Base-by-base conservation (phyloP, 1,284 basidiomycete species). In the Gymnopus androsaceus region DNA sequence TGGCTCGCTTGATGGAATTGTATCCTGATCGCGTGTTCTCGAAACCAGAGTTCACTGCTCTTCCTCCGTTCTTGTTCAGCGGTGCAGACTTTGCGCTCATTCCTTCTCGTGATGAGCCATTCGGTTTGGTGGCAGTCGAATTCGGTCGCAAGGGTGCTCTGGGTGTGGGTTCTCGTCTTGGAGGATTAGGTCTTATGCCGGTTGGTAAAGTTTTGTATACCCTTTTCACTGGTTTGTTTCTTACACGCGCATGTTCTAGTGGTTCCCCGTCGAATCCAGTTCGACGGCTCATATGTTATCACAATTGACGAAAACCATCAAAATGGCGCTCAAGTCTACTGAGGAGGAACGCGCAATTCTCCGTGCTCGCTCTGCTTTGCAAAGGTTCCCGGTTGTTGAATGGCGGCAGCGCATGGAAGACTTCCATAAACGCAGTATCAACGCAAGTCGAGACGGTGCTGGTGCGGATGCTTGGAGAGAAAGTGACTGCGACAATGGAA, bases 401-500 rank as follows among this genome's bases (percentile, higher is more conserved):
- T 95, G 94, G 94, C 90, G 94, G 67, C 93, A 95, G 70, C 85
- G 91, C 52, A 92, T 88, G 77, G 94, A 96, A 73, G 94, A 96
- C 71, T 92, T 95, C 81, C 94, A 96, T 71, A 84, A 82, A 60
- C 89, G 94, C 56, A 89, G 87, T 67, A 94, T 96, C 69, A 74
- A 71, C 37, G 77, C 77, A 4, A 93, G 88, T 66, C 87, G 93
- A 55, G 71, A 74, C 37, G 38, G 84, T 3, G 91, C 93, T 23
- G 88, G 84, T 17, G 57, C 76, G 5, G 79, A 91, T 62, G 85
- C 92, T 0, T 95, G 91, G 90, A 80, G 87, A 36, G 79, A 82
- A 51, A 82, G 85, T 12, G 90, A 92, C 65, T 86, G 85, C 58
- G 84, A 87, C 63, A 81, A 76, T 58, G 84, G 86, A 64, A 80